Base-by-base conservation (phyloP, 768 basidiomycete species). In the Lactifluus echinatus region DNA sequence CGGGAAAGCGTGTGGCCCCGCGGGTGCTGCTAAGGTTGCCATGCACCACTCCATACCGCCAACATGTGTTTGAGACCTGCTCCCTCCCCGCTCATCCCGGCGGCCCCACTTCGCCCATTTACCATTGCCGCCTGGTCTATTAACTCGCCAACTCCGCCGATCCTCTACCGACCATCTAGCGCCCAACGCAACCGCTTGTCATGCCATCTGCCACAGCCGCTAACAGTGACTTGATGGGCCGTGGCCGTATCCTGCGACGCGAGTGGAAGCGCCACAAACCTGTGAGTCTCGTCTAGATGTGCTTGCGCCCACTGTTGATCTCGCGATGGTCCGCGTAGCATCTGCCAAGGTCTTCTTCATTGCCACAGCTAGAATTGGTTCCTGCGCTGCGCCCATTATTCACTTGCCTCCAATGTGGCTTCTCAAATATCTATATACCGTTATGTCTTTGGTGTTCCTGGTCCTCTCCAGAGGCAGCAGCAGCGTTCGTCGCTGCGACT, bases 401-500 rank as follows among this genome's bases (percentile, higher is more conserved):
- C 42, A 63, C 59, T 24, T 63, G 61, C 34, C 59, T 24, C 14
- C 50, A 17, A 5, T 63, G 61, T 50, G 59, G 61, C 15, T 63
- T 63, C 37, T 55, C 61, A 8, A 63, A 63, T 33, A 21, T 40
- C 1, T 56, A 52, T 37, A 61, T 63, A 37, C 59, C 61, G 4
- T 40, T 63, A 31, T 63, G 61, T 40, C 60, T 63, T 12, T 63
- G 61, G 61, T 63, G 61, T 37, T 43, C 55, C 11, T 63, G 61
- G 61, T 50, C 59, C 36, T 61, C 59, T 42, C 42, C 51, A 4
- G 59, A 55, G 23, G 47, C 53, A 8, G 28, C 55, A 28, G 21
- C 42, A 2, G 51, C 53, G 19, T 63, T 63, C 46, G 42, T 56
- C 34, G 50, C 45, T 12, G 40, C 50, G 31, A 36, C 46, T 24